phyloP scores from a whole-genome alignment of 1,139 yeast species.

The Pichia sp. region DNA sequence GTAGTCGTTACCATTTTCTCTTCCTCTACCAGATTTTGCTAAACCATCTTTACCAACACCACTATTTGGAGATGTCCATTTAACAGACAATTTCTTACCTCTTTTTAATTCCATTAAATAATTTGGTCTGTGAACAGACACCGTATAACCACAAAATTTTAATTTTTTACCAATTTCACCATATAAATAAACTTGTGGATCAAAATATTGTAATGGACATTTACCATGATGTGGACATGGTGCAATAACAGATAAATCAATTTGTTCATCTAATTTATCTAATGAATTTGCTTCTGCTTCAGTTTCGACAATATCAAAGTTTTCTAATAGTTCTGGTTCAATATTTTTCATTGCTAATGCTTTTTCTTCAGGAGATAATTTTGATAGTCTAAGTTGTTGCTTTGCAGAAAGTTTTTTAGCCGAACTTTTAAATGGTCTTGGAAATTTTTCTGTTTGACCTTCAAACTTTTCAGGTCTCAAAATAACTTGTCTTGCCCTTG shows the following conservation, averaged over 20 bases:
- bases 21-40: slow-evolving; percentile 55
- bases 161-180: slow-evolving; percentile 57
- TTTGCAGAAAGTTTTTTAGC: slow-evolving; percentile 28
- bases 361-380: slow-evolving; percentile 17
- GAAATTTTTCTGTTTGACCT: slow-evolving; percentile 55
- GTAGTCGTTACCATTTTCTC: slow-evolving; percentile 64
- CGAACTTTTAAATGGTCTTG: slow-evolving; percentile 62
- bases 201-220: slow-evolving; percentile 81
- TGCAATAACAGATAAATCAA: slow-evolving; percentile 57
- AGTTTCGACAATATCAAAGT: slow-evolving; percentile 35
- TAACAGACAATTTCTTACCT: slow-evolving; percentile 67
- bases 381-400: slow-evolving; percentile 5
- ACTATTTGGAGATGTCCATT: slow-evolving; percentile 60
- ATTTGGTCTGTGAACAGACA: slow-evolving; percentile 69
- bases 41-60: slow-evolving; percentile 48
- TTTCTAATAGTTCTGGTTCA: slow-evolving; percentile 36
- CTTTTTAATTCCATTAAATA: slow-evolving; percentile 74
- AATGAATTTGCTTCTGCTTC: slow-evolving; percentile 25
- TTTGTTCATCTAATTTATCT: slow-evolving; percentile 31
- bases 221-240: slow-evolving; percentile 88
- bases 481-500: slow-evolving; percentile 85
- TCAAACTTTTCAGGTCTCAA: slow-evolving; percentile 70
- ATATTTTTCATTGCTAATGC: slow-evolving; percentile 26
- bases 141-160: slow-evolving; percentile 71
- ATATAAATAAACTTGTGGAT: slow-evolving; percentile 58